Conservation (phyloP, 75 land plant species). For the Gnetum montanum region DNA sequence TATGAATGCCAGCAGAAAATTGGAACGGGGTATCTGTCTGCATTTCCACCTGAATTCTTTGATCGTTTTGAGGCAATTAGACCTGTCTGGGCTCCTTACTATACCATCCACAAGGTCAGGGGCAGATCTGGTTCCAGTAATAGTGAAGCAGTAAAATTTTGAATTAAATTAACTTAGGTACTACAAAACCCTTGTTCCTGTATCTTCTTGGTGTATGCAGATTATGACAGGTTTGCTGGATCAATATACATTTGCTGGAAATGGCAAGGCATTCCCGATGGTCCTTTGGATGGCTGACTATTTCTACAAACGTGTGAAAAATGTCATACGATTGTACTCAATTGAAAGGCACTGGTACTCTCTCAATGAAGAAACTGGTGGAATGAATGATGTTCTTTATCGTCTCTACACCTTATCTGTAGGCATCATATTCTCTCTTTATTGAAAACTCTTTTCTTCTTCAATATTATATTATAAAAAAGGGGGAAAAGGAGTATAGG, state of each 20-base stretch:
- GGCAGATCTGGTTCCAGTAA: no score
- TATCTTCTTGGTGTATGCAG: constrained; percentile 16
- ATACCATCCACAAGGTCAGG: constrained; percentile 89
- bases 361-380: constrained; percentile 90
- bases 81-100: constrained; percentile 90
- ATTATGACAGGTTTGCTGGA: constrained; percentile 88
- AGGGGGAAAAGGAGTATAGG: no score
- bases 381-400: constrained; percentile 96
- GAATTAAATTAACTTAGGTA: neutral
- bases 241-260: constrained; percentile 59
- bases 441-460: no score
- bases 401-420: constrained; percentile 63
- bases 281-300: constrained; percentile 64
- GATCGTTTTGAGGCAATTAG: constrained; percentile 73
- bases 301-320: constrained; percentile 62
- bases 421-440: constrained; percentile 5
- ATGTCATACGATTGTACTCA: constrained; percentile 44
- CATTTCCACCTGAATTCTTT: constrained; percentile 71
- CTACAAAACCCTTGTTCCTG: neutral
- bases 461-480: no score
- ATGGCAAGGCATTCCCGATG: constrained; percentile 55
- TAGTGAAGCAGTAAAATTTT: neutral
- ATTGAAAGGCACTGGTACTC: constrained; percentile 78
- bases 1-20: constrained; percentile 55
- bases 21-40: constrained; percentile 84